These are phyloP conservation scores for Tricharina praecox DNA, from an alignment of 495 filamentous ascomycete genomes.

Conservation along the genomic window DNA sequence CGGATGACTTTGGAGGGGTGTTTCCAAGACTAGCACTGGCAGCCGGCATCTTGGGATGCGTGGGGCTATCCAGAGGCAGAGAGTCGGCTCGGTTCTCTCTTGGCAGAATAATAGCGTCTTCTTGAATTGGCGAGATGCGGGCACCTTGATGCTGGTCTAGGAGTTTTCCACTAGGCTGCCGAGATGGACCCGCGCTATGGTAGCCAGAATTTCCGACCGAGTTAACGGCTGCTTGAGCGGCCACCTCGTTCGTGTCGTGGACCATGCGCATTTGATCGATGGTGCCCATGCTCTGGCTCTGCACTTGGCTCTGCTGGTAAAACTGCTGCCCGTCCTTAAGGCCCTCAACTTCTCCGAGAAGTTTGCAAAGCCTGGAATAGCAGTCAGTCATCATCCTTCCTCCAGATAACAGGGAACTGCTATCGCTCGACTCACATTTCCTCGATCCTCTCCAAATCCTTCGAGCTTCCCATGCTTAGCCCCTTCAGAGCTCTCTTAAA, in stretches of 20 bases:
- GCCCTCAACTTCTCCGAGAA: conserved; percentile 79
- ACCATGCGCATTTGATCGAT: conserved; percentile 22
- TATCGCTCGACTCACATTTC: conserved; percentile 42
- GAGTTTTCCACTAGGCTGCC: conserved; percentile 21
- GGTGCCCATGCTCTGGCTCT: conserved; percentile 24
- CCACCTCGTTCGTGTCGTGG: neutral
- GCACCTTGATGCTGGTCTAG: conserved; percentile 26
- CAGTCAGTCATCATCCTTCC: conserved; percentile 15
- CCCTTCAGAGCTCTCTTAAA: conserved; percentile 85
- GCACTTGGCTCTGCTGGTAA: conserved; percentile 27
- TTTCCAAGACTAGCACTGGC: conserved; percentile 52
- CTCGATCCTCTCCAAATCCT: conserved; percentile 81
- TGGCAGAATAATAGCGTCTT: conserved; percentile 33
- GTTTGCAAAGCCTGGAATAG: conserved; percentile 45
- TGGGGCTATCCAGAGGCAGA: conserved; percentile 54
- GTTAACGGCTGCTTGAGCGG: conserved; percentile 1
- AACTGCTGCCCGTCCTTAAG: conserved; percentile 47
- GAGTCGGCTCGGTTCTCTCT: conserved; percentile 41
- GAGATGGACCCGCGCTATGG: conserved; percentile 22
- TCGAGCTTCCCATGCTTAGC: conserved; percentile 65
- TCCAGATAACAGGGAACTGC: too few relatives aligned
- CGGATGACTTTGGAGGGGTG: conserved; percentile 50
- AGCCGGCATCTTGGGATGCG: conserved; percentile 41
- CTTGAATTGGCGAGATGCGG: conserved; percentile 29
- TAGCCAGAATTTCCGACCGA: conserved; percentile 20